Evolutionary conservation across 345 rosid genomes (phyloP).

Genomic region (Abelmoschus esculentus): DNA sequence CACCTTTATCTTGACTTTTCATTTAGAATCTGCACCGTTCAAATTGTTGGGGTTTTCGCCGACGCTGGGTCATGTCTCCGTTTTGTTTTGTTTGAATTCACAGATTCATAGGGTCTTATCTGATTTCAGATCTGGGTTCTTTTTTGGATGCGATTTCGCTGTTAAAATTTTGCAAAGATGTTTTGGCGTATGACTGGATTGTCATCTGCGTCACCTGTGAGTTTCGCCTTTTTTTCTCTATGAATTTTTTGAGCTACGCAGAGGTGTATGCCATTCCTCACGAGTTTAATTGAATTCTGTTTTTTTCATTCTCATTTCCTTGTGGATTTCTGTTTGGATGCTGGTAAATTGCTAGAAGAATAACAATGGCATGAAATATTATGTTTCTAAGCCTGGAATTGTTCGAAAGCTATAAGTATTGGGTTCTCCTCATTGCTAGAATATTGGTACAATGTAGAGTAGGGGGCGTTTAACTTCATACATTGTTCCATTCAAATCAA

Average conservation of each 20-base stretch:
- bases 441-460: no score
- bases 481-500: background rate
- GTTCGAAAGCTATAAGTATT: no score
- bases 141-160: constrained; percentile 17
- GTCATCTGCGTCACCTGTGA: constrained; percentile 87
- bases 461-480: background rate
- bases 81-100: background rate
- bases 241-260: constrained; percentile 7
- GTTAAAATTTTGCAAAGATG: constrained; percentile 37
- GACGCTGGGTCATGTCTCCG: background rate
- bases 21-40: background rate
- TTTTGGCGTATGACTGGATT: constrained; percentile 96
- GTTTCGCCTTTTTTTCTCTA: constrained; percentile 18
- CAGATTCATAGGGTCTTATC: constrained; percentile 24
- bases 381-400: no score
- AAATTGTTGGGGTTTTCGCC: background rate
- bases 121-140: constrained; percentile 36
- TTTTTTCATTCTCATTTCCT: background rate
- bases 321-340: constrained; percentile 8
- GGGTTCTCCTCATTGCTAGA: no score
- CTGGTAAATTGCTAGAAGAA: no score
- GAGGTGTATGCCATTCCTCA: constrained; percentile 2
- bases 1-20: background rate
- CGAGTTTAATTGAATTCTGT: constrained; percentile 5
- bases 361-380: no score